Evolutionary conservation across 2,329 filamentous ascomycete genomes (phyloP).

Genomic region (Knoxdaviesia capensis): DNA sequence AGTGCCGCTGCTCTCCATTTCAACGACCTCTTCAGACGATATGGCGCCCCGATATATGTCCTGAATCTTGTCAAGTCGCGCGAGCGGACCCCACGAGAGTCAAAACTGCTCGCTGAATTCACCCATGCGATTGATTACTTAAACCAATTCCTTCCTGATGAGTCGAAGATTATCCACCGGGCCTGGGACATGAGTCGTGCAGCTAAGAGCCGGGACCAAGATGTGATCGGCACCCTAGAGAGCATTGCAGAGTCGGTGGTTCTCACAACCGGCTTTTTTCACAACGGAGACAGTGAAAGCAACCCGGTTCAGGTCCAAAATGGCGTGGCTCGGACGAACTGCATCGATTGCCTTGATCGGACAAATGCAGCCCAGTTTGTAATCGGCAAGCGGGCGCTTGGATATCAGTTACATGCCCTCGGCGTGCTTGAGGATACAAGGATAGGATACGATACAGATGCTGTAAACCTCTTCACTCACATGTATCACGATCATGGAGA

Average conservation of each 20-base stretch:
- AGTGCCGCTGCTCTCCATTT: constrained; percentile 85
- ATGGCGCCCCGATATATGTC: constrained; percentile 80
- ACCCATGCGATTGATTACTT: constrained; percentile 76
- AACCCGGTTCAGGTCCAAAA: constrained; percentile 55
- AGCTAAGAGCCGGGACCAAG: constrained; percentile 75
- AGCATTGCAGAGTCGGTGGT: constrained; percentile 76
- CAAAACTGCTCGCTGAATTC: constrained; percentile 74
- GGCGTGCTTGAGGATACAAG: constrained; percentile 64
- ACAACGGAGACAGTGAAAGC: constrained; percentile 60
- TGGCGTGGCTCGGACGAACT: constrained; percentile 85
- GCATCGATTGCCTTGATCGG: constrained; percentile 90
- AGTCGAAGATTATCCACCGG: constrained; percentile 78
- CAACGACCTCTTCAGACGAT: constrained; percentile 81
- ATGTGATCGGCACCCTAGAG: constrained; percentile 86
- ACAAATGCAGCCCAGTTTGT: constrained; percentile 98
- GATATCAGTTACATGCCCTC: constrained; percentile 77
- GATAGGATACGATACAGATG: constrained; percentile 87
- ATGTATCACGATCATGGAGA: constrained; percentile 98
- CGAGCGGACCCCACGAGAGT: constrained; percentile 77
- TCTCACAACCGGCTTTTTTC: constrained; percentile 77
- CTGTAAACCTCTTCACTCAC: constrained; percentile 86
- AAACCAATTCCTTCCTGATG: constrained; percentile 74
- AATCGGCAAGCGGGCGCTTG: constrained; percentile 83
- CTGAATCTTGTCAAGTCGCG: constrained; percentile 80
- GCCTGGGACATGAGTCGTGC: constrained; percentile 98